phyloP scores from a whole-genome alignment of 148 eudicot genomes.

The Fagopyrum esculentum region DNA sequence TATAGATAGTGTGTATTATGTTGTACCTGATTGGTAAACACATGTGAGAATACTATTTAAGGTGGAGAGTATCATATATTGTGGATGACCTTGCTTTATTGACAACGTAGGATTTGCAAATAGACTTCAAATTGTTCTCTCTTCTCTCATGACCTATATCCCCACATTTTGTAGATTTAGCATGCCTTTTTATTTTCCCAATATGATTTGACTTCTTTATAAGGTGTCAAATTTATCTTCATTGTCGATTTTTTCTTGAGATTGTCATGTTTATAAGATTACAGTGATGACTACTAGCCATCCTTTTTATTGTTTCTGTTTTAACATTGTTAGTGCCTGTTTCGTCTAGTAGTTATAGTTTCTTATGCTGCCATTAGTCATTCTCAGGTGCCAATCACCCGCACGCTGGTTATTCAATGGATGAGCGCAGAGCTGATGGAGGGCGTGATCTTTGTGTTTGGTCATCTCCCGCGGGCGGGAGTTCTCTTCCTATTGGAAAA shows the following conservation, averaged over 20 bases:
- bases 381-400: constrained; percentile 41
- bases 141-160: neutral
- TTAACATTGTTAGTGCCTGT: neutral
- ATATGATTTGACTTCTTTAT: neutral
- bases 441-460: constrained; percentile 48
- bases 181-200: neutral
- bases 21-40: too few relatives aligned
- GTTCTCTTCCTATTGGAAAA: constrained; percentile 57
- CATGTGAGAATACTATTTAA: too few relatives aligned
- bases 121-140: too few relatives aligned
- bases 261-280: neutral
- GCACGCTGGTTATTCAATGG: constrained; percentile 40
- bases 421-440: constrained; percentile 32
- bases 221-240: neutral
- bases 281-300: neutral
- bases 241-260: neutral
- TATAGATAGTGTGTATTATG: too few relatives aligned
- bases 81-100: too few relatives aligned
- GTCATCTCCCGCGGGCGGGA: constrained; percentile 72
- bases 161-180: neutral
- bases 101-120: too few relatives aligned
- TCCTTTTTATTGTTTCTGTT: neutral
- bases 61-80: too few relatives aligned
- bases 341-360: constrained; percentile 3
- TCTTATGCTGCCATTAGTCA: constrained; percentile 10